phyloP scores from a whole-genome alignment of 805 yeast species.

The Candida argentea region DNA sequence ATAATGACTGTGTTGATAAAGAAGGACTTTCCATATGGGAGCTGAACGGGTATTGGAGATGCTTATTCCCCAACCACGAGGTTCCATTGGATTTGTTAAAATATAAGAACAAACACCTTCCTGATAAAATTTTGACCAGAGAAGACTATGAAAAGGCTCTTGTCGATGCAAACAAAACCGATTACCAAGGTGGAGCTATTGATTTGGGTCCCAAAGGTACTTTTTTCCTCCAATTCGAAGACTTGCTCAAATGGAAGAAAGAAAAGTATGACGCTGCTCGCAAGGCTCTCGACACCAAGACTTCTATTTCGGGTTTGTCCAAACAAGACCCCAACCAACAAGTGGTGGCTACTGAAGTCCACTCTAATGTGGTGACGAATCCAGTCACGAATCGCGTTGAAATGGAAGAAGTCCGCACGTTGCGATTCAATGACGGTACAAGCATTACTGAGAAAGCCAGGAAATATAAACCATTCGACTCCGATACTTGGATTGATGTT shows the following conservation, averaged over 20 bases:
- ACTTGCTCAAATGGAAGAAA: constrained; percentile 58
- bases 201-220: constrained; percentile 42
- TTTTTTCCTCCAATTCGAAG: constrained; percentile 57
- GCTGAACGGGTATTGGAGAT: constrained; percentile 78
- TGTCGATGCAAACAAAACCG: constrained; percentile 3
- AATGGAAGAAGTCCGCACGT: constrained; percentile 21
- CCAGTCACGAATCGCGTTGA: constrained; percentile 19
- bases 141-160: constrained; percentile 45
- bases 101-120: constrained; percentile 14
- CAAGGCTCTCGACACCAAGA: constrained; percentile 14
- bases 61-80: constrained; percentile 60
- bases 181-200: constrained; percentile 13
- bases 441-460: constrained; percentile 18
- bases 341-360: constrained; percentile 20
- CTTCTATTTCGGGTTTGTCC: not conserved
- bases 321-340: not conserved
- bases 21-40: constrained; percentile 81
- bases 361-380: constrained; percentile 15
- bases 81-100: constrained; percentile 22
- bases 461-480: constrained; percentile 24
- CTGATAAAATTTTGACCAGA: constrained; percentile 33
- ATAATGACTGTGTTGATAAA: constrained; percentile 50
- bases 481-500: constrained; percentile 23
- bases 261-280: constrained; percentile 39
- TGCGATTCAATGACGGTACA: constrained; percentile 28